Base-by-base conservation (phyloP, 2,329 filamentous ascomycete species). In the Zymoseptoria tritici region DNA sequence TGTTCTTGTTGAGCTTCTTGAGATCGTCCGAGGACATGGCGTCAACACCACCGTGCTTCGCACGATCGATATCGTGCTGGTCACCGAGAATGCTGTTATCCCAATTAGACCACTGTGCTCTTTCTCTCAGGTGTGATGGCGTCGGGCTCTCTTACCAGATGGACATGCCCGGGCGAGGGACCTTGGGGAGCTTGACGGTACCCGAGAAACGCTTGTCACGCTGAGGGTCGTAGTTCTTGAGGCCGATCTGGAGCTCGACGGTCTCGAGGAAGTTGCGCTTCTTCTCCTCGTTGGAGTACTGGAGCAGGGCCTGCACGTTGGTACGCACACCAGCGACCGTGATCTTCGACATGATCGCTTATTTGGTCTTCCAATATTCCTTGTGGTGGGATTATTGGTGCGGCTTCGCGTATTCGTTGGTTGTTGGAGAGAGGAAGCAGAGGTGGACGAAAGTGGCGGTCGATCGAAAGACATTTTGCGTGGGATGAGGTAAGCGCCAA, bases 1-100 rank as follows among this genome's bases (percentile, higher is more conserved):
- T 97, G 91, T 99, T 99, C 91, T 99, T 99, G 89, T 99, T 99
- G 72, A 99, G 91, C 89, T 99, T 99, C 90, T 99, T 99, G 83
- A 99, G 83, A 81, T 99, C 94, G 75, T 99, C 94, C 70, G 90
- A 81, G 75, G 90, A 96, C 94, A 97, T 97, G 83, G 93, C 91
- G 78, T 99, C 94, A 72, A 97, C 86, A 79, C 91, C 93, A 76
- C 91, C 90, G 85, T 99, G 94, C 88, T 99, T 99, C 77, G 94
- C 93, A 86, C 94, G 92, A 80, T 99, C 94, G 77, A 99, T 95
- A 86, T 99, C 94, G 85, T 97, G 93, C 88, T 95, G 83, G 86
- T 94, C 84, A 82, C 91, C 82, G 78, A 96, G 79, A 83, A 97
- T 82, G 84, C 85, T 87, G 71, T 54, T 49, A 67, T n/a, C 36